Evolutionary conservation across 1,139 yeast species (phyloP).

Genomic region (Pichia sp.): DNA sequence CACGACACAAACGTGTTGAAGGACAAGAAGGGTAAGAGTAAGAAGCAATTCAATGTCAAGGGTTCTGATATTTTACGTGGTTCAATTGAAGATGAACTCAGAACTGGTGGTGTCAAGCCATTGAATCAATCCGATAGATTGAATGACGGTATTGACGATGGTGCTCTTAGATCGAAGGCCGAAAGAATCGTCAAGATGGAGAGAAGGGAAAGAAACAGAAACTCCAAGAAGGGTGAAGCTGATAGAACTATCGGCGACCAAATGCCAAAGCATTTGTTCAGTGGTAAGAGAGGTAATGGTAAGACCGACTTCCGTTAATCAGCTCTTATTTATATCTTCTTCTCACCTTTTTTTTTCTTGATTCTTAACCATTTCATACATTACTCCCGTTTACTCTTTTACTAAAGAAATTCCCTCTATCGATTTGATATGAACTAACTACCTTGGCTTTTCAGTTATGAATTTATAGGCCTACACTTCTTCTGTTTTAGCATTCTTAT

Average conservation of each 20-base stretch:
- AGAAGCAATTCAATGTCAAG: constrained; percentile 40
- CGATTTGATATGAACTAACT: not conserved
- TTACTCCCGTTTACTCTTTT: not conserved
- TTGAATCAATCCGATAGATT: constrained; percentile 74
- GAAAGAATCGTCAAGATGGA: constrained; percentile 83
- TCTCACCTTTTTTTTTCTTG: not conserved
- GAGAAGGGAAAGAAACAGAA: constrained; percentile 90
- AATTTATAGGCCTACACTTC: not conserved
- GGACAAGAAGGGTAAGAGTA: constrained; percentile 30
- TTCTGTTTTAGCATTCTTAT: not conserved
- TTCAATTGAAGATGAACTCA: constrained; percentile 18
- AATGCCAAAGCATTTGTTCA: constrained; percentile 87
- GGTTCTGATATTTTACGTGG: constrained; percentile 73
- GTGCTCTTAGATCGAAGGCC: constrained; percentile 78
- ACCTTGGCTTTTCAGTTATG: not conserved
- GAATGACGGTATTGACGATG: constrained; percentile 81
- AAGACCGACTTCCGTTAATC: constrained; percentile 67
- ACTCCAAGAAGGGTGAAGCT: constrained; percentile 92
- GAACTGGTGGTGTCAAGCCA: constrained; percentile 37
- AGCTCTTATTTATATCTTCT: not conserved
- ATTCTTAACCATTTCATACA: not conserved
- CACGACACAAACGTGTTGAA: constrained; percentile 71
- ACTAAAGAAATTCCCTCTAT: not conserved
- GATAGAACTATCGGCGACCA: constrained; percentile 86
- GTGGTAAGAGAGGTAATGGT: constrained; percentile 96